Evolutionary conservation across 116 monocot species (phyloP), one percentile per base, ranked within the genome.

Genomic region (Zostera marina): DNA sequence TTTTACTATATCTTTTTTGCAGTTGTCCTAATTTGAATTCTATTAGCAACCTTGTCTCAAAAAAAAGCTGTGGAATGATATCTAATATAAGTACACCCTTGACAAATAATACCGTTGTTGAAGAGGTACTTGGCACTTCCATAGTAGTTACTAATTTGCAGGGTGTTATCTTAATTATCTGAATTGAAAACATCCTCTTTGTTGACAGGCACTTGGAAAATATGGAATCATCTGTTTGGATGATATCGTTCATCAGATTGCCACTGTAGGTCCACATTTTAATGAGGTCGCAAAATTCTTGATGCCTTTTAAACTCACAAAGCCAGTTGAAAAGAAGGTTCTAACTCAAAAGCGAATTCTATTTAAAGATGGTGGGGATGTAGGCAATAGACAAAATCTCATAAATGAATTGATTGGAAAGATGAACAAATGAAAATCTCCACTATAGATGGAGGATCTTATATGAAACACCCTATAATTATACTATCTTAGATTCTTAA

Each of bases 11-110:
- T 63, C n/a, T 11, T 5, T 43, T 53, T 8, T 54, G 16, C 70
- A 93, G 90, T 1, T 81, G 83, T 73, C 98, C 90, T 63, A 90
- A 81, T 75, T 52, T 80, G 61, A 98, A 80, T 70, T 86, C 69
- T 69, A 74, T 90, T 26, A 83, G 63, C 64, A 90, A 98, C 9
- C 72, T 98, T 9, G 66, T 98, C 41, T 90, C 73, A 64, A 98
- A 83, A 65, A 98, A 83, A 56, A 90, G 90, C 6, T 62, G 68
- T 65, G 86, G 88, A 47, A 72, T 12, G 11, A n/a, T 86, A 14
- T 63, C 72, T 1, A 85, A 74, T 47, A 57, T 78, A 42, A 71
- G 38, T 22, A 54, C 78, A 66, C 98, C 98, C 71, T 77, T 98
- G 16, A 89, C 83, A 17, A 77, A 89, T 61, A 98, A 98, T 59